phyloP scores from a whole-genome alignment of 1,139 yeast species.

The Geotrichum siamense region DNA sequence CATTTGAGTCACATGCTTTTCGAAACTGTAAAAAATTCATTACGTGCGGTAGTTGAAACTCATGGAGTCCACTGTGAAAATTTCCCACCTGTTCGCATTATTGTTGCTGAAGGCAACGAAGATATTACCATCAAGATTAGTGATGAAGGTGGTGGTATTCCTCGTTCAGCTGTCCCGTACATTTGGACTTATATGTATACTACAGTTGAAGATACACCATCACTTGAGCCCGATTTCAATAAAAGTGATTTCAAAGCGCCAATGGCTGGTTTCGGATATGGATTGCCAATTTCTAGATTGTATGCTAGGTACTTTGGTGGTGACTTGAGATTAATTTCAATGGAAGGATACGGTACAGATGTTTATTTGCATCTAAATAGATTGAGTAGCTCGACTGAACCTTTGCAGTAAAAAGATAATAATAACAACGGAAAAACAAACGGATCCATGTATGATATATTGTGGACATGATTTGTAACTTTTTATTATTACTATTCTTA shows the following conservation, averaged over 20 bases:
- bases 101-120: conserved; percentile 85
- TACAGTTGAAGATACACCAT: conserved; percentile 71
- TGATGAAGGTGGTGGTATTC: conserved; percentile 93
- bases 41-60: conserved; percentile 78
- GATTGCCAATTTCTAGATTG: conserved; percentile 76
- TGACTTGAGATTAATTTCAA: conserved; percentile 73
- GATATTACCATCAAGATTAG: conserved; percentile 89
- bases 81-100: conserved; percentile 79
- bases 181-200: conserved; percentile 92
- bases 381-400: conserved; percentile 44
- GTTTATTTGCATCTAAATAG: conserved; percentile 77
- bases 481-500: too few species aligned
- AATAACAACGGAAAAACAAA: too few species aligned
- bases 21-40: conserved; percentile 75
- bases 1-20: conserved; percentile 83
- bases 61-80: conserved; percentile 55
- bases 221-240: conserved; percentile 49
- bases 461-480: too few species aligned
- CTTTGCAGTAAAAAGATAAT: conserved; percentile 40
- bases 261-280: conserved; percentile 93
- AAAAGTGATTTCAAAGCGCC: conserved; percentile 68
- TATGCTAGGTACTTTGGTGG: conserved; percentile 92
- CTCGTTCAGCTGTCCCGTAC: conserved; percentile 73
- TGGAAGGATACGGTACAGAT: conserved; percentile 95
- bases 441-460: too few species aligned